Conservation (phyloP, 768 basidiomycete species). For the Tulasnella sp. region DNA sequence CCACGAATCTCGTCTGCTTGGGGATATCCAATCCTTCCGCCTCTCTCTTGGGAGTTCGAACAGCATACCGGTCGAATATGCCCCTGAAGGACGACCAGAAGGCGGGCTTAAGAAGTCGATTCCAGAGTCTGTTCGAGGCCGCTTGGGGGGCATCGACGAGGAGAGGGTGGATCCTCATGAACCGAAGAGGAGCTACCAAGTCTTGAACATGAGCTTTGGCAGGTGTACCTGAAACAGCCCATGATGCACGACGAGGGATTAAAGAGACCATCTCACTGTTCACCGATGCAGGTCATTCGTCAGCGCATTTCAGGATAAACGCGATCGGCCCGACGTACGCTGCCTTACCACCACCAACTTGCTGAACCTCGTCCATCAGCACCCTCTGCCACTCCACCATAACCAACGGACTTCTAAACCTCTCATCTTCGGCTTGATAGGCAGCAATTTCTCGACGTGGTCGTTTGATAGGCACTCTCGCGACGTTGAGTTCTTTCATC, state of each 20-base stretch:
- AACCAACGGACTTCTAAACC: constrained; percentile 75
- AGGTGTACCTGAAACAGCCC: constrained; percentile 92
- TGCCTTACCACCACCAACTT: constrained; percentile 79
- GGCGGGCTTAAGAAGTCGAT: constrained; percentile 60
- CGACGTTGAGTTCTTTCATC: constrained; percentile 72
- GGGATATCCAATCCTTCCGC: constrained; percentile 85
- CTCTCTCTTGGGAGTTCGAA: constrained; percentile 77
- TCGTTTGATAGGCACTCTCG: constrained; percentile 69
- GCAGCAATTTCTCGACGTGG: constrained; percentile 68
- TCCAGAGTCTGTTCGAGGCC: constrained; percentile 61
- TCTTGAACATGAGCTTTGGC: constrained; percentile 75
- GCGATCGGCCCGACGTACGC: constrained; percentile 58
- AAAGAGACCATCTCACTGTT: constrained; percentile 86
- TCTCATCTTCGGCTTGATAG: constrained; percentile 56
- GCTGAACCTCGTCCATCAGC: constrained; percentile 95
- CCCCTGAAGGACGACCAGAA: constrained; percentile 64
- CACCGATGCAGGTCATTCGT: not conserved
- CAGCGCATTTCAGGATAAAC: constrained; percentile 13
- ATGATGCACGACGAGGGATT: constrained; percentile 79
- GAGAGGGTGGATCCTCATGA: constrained; percentile 73
- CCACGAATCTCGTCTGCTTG: constrained; percentile 75
- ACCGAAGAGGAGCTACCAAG: constrained; percentile 77
- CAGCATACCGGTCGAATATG: constrained; percentile 69
- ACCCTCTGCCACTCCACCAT: constrained; percentile 83
- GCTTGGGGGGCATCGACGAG: constrained; percentile 51